A percentile compares a stretch with the other conserved stretches of the same genome.
phyloP scores from a whole-genome alignment of 148 eudicot genomes.

The Cornus kousa region DNA sequence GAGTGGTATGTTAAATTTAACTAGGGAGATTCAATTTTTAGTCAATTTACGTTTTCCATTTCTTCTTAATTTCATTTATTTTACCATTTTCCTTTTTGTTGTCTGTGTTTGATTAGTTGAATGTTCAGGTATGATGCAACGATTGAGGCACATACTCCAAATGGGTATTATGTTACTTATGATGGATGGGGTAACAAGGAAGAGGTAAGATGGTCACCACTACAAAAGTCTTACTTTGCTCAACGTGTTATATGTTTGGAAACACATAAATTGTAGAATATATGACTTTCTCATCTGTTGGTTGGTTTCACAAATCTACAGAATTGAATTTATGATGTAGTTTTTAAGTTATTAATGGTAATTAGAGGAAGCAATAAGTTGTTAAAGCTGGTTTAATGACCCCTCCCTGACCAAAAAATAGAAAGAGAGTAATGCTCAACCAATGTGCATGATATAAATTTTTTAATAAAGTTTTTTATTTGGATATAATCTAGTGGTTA shows the following conservation, averaged over 20 bases:
- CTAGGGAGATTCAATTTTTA: slow-evolving; percentile 16
- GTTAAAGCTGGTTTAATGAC: no score
- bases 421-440: no score
- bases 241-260: not conserved
- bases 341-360: not conserved
- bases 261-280: not conserved
- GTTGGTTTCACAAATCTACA: not conserved
- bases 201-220: slow-evolving; percentile 53
- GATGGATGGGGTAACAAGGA: slow-evolving; percentile 93
- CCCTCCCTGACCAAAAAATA: no score
- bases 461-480: no score
- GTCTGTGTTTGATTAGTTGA: slow-evolving; percentile 58
- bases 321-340: not conserved
- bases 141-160: slow-evolving; percentile 66
- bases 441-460: no score
- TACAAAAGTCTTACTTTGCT: not conserved
- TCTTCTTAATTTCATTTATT: slow-evolving; percentile 23
- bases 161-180: slow-evolving; percentile 71
- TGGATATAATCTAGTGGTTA: not conserved
- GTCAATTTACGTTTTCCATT: slow-evolving; percentile 10
- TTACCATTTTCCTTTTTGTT: slow-evolving; percentile 21
- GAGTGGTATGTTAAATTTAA: slow-evolving; percentile 62
- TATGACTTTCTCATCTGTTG: not conserved
- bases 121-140: slow-evolving; percentile 88
- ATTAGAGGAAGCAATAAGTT: not conserved